These are phyloP conservation scores for Lachancea quebecensis DNA, from an alignment of 805 yeast genomes.

Conservation along the genomic window DNA sequence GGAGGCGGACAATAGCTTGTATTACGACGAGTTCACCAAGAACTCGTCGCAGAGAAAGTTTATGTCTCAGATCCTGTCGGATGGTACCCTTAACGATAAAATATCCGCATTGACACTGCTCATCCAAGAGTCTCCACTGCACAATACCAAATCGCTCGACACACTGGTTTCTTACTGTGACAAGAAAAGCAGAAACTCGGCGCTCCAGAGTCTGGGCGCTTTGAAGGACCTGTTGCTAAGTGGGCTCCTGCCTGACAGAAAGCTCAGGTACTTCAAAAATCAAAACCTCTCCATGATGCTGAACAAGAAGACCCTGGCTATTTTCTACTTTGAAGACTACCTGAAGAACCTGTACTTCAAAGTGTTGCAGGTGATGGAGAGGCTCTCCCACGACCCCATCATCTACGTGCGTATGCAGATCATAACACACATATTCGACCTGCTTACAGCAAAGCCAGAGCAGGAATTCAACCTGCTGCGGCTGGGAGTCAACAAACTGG, in stretches of 20 bases:
- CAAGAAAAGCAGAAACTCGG: slow-evolving; percentile 89
- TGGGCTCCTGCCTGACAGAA: slow-evolving; percentile 82
- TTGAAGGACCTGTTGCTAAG: slow-evolving; percentile 79
- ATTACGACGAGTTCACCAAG: slow-evolving; percentile 65
- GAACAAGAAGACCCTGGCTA: slow-evolving; percentile 52
- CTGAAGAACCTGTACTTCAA: slow-evolving; percentile 70
- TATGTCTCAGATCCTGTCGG: slow-evolving; percentile 76
- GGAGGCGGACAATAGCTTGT: slow-evolving; percentile 63
- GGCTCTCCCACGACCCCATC: slow-evolving; percentile 83
- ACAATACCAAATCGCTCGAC: slow-evolving; percentile 77
- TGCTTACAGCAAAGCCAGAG: slow-evolving; percentile 83
- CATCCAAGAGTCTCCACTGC: slow-evolving; percentile 92
- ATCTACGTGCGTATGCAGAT: slow-evolving; percentile 77
- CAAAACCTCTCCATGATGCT: slow-evolving; percentile 46
- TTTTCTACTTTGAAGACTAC: slow-evolving; percentile 85
- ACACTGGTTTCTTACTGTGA: slow-evolving; percentile 70
- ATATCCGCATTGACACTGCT: slow-evolving; percentile 88
- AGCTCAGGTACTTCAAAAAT: slow-evolving; percentile 70
- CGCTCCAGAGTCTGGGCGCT: slow-evolving; percentile 84
- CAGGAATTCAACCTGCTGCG: slow-evolving; percentile 89
- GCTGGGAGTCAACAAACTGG: slow-evolving; percentile 87
- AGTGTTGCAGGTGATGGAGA: slow-evolving; percentile 70
- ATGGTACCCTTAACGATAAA: slow-evolving; percentile 93
- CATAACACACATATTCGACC: slow-evolving; percentile 68
- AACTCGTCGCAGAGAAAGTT: slow-evolving; percentile 80